Evolutionary conservation across 2,329 filamentous ascomycete genomes (phyloP), one percentile per base, ranked within the genome.

Genomic region (Paramyrothecium sp.): DNA sequence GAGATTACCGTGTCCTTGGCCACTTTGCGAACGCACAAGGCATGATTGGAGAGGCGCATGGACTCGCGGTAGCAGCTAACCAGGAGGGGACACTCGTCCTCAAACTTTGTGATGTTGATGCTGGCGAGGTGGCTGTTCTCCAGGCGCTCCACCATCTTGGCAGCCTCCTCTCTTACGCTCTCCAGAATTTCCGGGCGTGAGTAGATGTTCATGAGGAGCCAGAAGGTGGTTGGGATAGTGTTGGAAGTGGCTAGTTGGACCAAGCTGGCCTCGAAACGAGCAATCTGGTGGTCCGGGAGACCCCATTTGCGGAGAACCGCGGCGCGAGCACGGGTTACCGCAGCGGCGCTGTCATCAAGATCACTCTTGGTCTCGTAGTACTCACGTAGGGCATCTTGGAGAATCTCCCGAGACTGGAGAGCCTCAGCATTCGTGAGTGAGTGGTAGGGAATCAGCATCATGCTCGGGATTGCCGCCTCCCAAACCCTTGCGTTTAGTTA

Each of bases 41-140:
- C 67, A 3, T 73, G 71, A 30, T 75, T 75, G 13, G 63, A 66
- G 2, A 80, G 56, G 8, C 80, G 76, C 55, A 81, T 66, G 0
- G 72, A 72, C 61, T 83, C 80, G 22, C 75, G 73, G 61, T 76
- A 81, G 21, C 72, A 72, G 49, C 76, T 75, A 16, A 77, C 66
- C 7, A 83, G 66, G 5, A 81, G 64, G 0, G 78, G 78, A 51
- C 75, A 76, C 7, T 67, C 57, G 1, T 72, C 64, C 33, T 74
- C 71, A 11, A 81, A 69, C 2, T 61, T 63, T 1, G 65, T 63
- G 54, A 75, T 70, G 17, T 78, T 68, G n/a, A 82, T 16, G 38
- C 38, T 44, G n/a, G 38, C 38, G 5, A 67, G 2, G 62, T 68
- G 2, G 59, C 61, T 0, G 33, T 60, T 13, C 20, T 57, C 0